phyloP scores from a whole-genome alignment of 1,139 yeast species.

The Hanseniaspora sp. region DNA sequence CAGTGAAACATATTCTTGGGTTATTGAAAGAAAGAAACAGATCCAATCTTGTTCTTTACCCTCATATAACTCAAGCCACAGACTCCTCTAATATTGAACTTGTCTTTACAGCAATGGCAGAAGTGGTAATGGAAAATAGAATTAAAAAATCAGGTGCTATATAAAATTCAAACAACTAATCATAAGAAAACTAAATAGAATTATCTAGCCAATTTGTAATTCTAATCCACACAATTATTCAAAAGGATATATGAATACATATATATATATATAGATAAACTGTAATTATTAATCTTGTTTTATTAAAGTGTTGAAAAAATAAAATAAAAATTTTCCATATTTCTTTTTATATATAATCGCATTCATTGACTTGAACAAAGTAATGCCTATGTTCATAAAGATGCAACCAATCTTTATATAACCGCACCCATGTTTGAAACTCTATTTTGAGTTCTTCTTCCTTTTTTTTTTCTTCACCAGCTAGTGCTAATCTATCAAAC shows the following conservation, averaged over 20 bases:
- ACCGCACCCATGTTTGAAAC: background rate
- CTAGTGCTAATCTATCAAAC: background rate
- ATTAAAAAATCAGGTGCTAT: slow-evolving; percentile 77
- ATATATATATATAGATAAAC: too few relatives aligned
- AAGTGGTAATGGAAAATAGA: slow-evolving; percentile 74
- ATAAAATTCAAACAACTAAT: slow-evolving; percentile 25
- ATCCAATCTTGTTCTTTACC: slow-evolving; percentile 70
- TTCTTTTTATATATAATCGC: slow-evolving; percentile 17
- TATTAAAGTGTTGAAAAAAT: too few relatives aligned
- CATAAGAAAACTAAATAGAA: background rate
- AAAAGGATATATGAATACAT: background rate
- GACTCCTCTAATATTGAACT: slow-evolving; percentile 80
- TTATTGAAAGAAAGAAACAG: slow-evolving; percentile 77
- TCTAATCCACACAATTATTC: background rate
- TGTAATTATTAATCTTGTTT: background rate
- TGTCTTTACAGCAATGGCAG: slow-evolving; percentile 86
- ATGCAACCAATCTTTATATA: slow-evolving; percentile 22
- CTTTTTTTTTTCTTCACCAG: slow-evolving; percentile 14
- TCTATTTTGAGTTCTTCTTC: too few relatives aligned
- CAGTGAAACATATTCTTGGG: slow-evolving; percentile 90
- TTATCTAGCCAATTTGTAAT: background rate
- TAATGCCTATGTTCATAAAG: slow-evolving; percentile 27
- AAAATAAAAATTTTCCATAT: background rate
- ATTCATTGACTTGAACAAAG: slow-evolving; percentile 24
- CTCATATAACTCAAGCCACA: slow-evolving; percentile 90